These are phyloP conservation scores for Xanthoconium purpureum DNA, from an alignment of 768 basidiomycete species.

Conservation along the genomic window DNA sequence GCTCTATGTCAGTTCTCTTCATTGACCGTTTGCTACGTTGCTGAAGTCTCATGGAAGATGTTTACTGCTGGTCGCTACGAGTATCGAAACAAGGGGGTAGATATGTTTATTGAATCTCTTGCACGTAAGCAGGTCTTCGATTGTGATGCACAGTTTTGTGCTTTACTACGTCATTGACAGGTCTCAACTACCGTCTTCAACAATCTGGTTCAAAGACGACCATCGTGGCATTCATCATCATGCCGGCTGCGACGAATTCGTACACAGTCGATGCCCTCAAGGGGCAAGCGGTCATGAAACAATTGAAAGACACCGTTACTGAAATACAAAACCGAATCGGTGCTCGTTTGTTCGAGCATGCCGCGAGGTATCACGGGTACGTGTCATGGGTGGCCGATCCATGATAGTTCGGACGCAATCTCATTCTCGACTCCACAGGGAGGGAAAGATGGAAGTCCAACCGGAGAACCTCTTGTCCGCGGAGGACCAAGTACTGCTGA, in stretches of 20 bases:
- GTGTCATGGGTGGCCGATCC: slow-evolving; percentile 23
- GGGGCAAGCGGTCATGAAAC: slow-evolving; percentile 95
- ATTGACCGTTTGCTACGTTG: neutral
- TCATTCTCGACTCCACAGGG: slow-evolving; percentile 37
- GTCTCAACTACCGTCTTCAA: slow-evolving; percentile 62
- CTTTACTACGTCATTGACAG: slow-evolving; percentile 17
- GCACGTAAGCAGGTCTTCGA: slow-evolving; percentile 58
- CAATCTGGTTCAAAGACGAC: slow-evolving; percentile 69
- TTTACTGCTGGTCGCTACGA: slow-evolving; percentile 99
- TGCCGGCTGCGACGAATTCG: slow-evolving; percentile 94
- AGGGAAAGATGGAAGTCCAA: slow-evolving; percentile 70
- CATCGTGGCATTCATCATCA: slow-evolving; percentile 97
- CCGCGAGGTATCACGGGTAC: slow-evolving; percentile 87
- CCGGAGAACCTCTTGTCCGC: slow-evolving; percentile 77
- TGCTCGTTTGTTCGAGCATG: slow-evolving; percentile 88
- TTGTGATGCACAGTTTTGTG: neutral
- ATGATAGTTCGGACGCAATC: neutral
- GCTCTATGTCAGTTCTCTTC: slow-evolving; percentile 57
- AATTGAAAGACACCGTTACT: slow-evolving; percentile 90
- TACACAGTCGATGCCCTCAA: slow-evolving; percentile 98
- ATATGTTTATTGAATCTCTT: slow-evolving; percentile 98
- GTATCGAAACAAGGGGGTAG: slow-evolving; percentile 98
- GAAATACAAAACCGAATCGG: slow-evolving; percentile 95
- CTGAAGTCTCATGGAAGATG: slow-evolving; percentile 53
- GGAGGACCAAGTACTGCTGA: slow-evolving; percentile 92